phyloP scores from a whole-genome alignment of 805 yeast genomes.

The Spathaspora gorwiae region DNA sequence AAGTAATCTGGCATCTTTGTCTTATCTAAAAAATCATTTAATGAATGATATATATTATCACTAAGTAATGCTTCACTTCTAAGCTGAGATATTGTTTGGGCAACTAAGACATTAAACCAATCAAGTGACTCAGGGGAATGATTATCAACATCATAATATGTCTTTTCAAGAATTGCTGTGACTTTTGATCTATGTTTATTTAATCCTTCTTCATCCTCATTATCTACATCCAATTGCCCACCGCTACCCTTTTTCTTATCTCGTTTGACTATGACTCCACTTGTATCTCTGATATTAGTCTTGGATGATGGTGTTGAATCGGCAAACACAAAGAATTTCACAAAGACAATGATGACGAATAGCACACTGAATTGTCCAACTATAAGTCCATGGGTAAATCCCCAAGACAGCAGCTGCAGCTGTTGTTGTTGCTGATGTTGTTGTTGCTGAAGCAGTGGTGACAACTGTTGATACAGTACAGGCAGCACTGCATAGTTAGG shows the following conservation, averaged over 20 bases:
- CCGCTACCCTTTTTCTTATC: slow-evolving; percentile 18
- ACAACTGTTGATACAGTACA: background rate
- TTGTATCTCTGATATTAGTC: slow-evolving; percentile 19
- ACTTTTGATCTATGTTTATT: slow-evolving; percentile 16
- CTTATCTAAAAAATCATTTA: slow-evolving; percentile 60
- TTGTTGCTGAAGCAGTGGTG: background rate
- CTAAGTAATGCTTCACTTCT: slow-evolving; percentile 84
- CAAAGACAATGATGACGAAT: slow-evolving; percentile 55
- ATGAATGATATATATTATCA: slow-evolving; percentile 77
- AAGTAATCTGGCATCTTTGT: slow-evolving; percentile 75
- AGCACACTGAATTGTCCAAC: slow-evolving; percentile 73
- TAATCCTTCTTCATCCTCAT: slow-evolving; percentile 13
- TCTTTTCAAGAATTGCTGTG: slow-evolving; percentile 71
- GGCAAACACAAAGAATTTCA: slow-evolving; percentile 72
- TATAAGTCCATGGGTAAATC: slow-evolving; percentile 73
- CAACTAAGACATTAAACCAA: slow-evolving; percentile 94
- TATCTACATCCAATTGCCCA: slow-evolving; percentile 10
- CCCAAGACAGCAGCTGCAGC: slow-evolving; percentile 34
- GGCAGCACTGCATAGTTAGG: background rate
- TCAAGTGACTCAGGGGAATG: slow-evolving; percentile 90
- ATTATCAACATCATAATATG: slow-evolving; percentile 83
- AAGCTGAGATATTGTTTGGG: slow-evolving; percentile 82
- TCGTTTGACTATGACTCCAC: slow-evolving; percentile 30
- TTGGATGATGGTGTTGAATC: slow-evolving; percentile 48
- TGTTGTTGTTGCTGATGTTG: background rate